Conservation (phyloP, 2,329 filamentous ascomycete species). For the Penicillium rolfsii region DNA sequence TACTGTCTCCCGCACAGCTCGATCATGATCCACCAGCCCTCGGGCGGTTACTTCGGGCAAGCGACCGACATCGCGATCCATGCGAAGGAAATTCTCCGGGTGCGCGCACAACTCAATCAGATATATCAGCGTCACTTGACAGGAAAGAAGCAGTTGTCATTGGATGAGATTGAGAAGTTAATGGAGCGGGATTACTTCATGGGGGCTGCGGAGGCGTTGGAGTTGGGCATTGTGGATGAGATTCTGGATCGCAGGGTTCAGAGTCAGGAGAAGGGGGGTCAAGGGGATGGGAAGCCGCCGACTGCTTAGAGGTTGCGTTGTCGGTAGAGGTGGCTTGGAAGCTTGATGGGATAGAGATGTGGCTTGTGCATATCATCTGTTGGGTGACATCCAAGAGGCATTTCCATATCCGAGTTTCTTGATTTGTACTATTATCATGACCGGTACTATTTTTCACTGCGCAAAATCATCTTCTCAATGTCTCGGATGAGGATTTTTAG, state of each 20-base stretch:
- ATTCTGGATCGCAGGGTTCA: conserved; percentile 63
- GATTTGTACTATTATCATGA: conserved; percentile 18
- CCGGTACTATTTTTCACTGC: not conserved
- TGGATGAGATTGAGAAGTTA: conserved; percentile 86
- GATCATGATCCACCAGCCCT: conserved; percentile 97
- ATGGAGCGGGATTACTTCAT: conserved; percentile 98
- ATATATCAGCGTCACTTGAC: conserved; percentile 90
- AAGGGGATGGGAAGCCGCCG: conserved; percentile 30
- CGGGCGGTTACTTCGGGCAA: conserved; percentile 71
- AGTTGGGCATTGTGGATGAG: conserved; percentile 89
- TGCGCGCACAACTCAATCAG: conserved; percentile 81
- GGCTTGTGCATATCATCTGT: not conserved
- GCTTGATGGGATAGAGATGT: not conserved
- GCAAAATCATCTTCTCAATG: not conserved
- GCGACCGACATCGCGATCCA: conserved; percentile 90
- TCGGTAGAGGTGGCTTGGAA: not conserved
- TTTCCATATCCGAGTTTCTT: not conserved
- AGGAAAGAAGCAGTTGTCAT: conserved; percentile 63
- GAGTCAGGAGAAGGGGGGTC: conserved; percentile 29
- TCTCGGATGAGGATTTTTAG: not conserved
- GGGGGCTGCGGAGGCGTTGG: conserved; percentile 82
- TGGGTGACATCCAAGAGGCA: not conserved
- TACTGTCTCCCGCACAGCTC: conserved; percentile 90
- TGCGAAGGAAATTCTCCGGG: conserved; percentile 90
- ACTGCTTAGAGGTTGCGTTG: conserved; percentile 13